Conservation (phyloP, 2,329 filamentous ascomycete species). For the Colletotrichum sp. region DNA sequence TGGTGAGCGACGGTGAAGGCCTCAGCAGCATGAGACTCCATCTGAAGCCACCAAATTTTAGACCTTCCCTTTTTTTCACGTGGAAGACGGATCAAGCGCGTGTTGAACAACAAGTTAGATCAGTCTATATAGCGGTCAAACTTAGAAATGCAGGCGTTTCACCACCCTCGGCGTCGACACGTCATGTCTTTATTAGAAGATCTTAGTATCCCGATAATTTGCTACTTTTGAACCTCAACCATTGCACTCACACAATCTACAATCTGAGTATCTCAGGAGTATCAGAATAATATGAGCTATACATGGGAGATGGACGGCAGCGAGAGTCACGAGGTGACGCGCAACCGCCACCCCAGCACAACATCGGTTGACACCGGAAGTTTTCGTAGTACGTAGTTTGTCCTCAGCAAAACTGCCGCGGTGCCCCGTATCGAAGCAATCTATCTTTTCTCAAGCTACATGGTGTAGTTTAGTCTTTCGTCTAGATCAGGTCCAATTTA, state of each 20-base stretch:
- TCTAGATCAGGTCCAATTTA: not conserved
- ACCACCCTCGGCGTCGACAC: not conserved
- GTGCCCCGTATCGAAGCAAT: no score
- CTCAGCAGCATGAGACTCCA: not conserved
- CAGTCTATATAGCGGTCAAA: not conserved
- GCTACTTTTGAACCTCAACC: accelerated
- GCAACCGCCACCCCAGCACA: accelerated
- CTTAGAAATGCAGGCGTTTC: not conserved
- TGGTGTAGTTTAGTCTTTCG: accelerated
- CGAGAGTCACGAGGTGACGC: not conserved
- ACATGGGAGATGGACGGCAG: not conserved
- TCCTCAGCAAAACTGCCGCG: not conserved
- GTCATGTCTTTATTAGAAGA: not conserved
- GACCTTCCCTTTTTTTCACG: not conserved
- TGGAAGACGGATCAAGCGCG: not conserved
- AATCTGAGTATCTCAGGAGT: not conserved
- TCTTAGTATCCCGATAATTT: accelerated
- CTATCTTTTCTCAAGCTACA: not conserved
- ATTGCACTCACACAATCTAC: not conserved
- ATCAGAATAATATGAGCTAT: not conserved
- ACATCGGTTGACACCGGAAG: not conserved
- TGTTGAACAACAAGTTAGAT: no score
- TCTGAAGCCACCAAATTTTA: not conserved
- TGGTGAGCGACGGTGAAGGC: not conserved
- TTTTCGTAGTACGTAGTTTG: not conserved